Base-by-base conservation (phyloP, 345 rosid genomes). In the Lumnitzera littorea region DNA sequence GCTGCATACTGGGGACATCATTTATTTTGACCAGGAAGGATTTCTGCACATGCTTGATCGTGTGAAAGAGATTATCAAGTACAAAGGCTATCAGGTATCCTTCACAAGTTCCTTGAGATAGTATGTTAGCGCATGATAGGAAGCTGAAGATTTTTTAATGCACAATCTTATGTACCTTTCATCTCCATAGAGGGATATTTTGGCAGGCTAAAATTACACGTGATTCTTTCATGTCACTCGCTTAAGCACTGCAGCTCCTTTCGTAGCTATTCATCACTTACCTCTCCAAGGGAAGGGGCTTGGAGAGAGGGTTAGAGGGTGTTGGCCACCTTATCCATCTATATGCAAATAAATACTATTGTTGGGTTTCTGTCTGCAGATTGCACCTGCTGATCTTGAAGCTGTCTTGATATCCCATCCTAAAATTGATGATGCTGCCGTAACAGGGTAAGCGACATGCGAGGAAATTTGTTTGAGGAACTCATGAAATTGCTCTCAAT, bases 371-470 rank as follows among this genome's bases (percentile, higher is more conserved):
- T 46, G 2, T 46, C 15, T 64, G 62, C 86, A 88, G 98, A 84
- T 91, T 51, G 81, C 98, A 53, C 96, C 96, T 60, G 96, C 92
- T 71, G 96, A 89, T 79, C 76, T 91, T 46, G 98, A 89, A 68
- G 81, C 89, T 56, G 73, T 82, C 31, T 63, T 89, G 69, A 78
- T 83, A 55, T 64, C 80, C 57, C 91, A 91, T 74, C 95, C 92
- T 3, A 81, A 80, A 58, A 79, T 91, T 54, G 67, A 79, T 4
- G 98, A 91, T 63, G 92, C 76, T 50, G 95, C 91, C 48, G 89
- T 89, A 50, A 80, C 84, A 63, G 80, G 72, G 92, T 89, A 75
- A 76, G 91, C 65, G 0, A 2, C 15, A 29, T 17, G 11, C 13
- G 53, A 50, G 20, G 4, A 15, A 50, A 50, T 50, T 17, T 1